Evolutionary conservation across 2,329 filamentous ascomycete species (phyloP).

Genomic region (Calycina marina): DNA sequence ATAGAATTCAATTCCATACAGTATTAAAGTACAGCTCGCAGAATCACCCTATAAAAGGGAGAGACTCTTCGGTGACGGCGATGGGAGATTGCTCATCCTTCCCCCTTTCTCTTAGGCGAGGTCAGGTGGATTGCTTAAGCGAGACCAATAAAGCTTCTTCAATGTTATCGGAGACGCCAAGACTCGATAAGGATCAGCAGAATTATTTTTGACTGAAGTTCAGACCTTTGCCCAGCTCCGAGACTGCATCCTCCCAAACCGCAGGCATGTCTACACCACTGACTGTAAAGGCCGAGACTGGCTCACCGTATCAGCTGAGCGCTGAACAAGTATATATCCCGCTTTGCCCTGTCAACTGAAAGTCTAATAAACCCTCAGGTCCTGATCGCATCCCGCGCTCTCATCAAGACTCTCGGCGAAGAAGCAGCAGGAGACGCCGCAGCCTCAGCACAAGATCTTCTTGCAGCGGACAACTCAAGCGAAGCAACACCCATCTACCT

Average conservation of each 20-base stretch:
- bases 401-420: slow-evolving; percentile 40
- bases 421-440: slow-evolving; percentile 33
- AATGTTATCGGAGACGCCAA: too few species aligned
- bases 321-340: slow-evolving; percentile 17
- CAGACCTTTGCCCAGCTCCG: too few species aligned
- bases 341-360: not conserved
- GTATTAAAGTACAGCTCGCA: too few species aligned
- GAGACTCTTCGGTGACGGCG: too few species aligned
- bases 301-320: slow-evolving; percentile 22
- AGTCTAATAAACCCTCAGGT: slow-evolving; percentile 26
- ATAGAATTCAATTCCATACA: too few species aligned
- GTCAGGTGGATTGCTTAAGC: too few species aligned
- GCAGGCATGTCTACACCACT: slow-evolving; percentile 16
- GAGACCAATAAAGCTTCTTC: too few species aligned
- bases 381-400: slow-evolving; percentile 47
- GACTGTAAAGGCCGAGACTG: slow-evolving; percentile 21
- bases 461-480: slow-evolving; percentile 27
- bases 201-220: too few species aligned
- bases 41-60: too few species aligned
- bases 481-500: slow-evolving; percentile 41
- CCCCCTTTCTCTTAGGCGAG: too few species aligned
- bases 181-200: too few species aligned
- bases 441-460: slow-evolving; percentile 41
- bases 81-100: too few species aligned
- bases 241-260: slow-evolving; percentile 13